A percentile compares a stretch with the other conserved stretches of the same genome.
Evolutionary conservation across 371 early-diverging fungal genomes (phyloP).

Genomic region (Syncephalis plumigaleata): DNA sequence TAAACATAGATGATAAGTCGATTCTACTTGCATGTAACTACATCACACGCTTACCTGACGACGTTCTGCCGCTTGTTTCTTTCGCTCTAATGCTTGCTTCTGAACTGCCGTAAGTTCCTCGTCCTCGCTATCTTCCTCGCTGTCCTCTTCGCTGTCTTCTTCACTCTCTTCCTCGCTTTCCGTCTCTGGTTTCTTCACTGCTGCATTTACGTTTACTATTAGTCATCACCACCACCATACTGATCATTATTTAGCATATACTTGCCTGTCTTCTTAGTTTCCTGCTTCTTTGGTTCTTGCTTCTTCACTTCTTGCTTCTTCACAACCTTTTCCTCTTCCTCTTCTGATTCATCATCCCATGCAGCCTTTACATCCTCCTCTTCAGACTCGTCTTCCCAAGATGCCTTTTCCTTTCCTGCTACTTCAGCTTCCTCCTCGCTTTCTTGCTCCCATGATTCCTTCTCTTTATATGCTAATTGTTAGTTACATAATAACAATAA

Average conservation of each 20-base stretch:
- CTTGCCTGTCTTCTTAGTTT: too few relatives aligned
- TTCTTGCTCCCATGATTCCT: conserved; percentile 16
- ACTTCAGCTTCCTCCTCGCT: conserved; percentile 23
- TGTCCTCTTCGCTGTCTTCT: conserved; percentile 26
- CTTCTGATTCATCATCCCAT: neutral
- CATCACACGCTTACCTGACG: conserved; percentile 14
- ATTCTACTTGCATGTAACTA: conserved; percentile 7
- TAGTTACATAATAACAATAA: too few relatives aligned
- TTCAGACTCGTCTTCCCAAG: conserved; percentile 17
- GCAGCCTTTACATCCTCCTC: conserved; percentile 12
- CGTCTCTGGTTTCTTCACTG: conserved; percentile 13
- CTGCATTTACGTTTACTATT: neutral
- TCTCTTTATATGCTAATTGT: too few relatives aligned
- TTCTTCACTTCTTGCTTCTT: too few relatives aligned
- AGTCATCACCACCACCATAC: too few relatives aligned
- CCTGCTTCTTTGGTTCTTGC: too few relatives aligned
- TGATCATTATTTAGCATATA: too few relatives aligned
- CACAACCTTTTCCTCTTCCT: conserved; percentile 5
- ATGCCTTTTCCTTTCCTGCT: conserved; percentile 13
- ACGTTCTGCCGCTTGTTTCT: conserved; percentile 65
- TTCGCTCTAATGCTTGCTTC: conserved; percentile 40
- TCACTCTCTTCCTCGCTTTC: conserved; percentile 22
- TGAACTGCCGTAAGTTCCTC: conserved; percentile 41
- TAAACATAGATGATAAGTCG: conserved; percentile 5
- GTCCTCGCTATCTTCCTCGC: conserved; percentile 18